A percentile compares a stretch with the other conserved stretches of the same genome.
phyloP scores from a whole-genome alignment of 2,329 filamentous ascomycete species.

The Aureobasidium sp. region DNA sequence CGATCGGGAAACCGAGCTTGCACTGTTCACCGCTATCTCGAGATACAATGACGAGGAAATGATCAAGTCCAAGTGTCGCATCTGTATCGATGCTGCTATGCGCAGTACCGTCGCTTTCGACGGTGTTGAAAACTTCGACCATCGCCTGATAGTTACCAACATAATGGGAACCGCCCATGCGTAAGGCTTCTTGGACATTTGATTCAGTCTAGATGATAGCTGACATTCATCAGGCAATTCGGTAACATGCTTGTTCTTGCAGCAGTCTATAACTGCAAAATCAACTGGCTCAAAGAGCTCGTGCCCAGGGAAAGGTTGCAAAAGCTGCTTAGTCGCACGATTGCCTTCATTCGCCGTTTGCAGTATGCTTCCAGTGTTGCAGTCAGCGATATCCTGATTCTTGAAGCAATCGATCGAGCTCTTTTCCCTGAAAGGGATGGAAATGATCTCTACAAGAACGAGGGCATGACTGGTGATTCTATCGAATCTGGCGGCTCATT shows the following conservation, averaged over 20 bases:
- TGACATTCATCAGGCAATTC: constrained; percentile 64
- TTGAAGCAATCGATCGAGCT: constrained; percentile 2
- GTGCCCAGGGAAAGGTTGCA: constrained; percentile 52
- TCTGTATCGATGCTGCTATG: constrained; percentile 67
- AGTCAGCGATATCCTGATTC: constrained; percentile 1
- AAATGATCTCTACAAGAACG: neutral
- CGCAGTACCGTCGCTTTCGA: constrained; percentile 81
- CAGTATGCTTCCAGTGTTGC: constrained; percentile 1
- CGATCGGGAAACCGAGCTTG: constrained; percentile 27
- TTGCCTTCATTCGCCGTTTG: constrained; percentile 55
- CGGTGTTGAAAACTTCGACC: constrained; percentile 50
- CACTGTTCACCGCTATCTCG: constrained; percentile 30
- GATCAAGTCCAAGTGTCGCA: constrained; percentile 28
- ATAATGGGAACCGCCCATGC: constrained; percentile 93
- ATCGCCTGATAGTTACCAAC: constrained; percentile 78
- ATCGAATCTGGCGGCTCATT: constrained; percentile 43
- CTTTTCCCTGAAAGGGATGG: neutral
- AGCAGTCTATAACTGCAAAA: constrained; percentile 63
- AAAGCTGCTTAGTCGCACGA: constrained; percentile 63
- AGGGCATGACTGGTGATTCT: constrained; percentile 1
- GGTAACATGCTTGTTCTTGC: constrained; percentile 89
- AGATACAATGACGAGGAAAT: constrained; percentile 22
- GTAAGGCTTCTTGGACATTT: constrained; percentile 51
- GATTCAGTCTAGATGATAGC: neutral
- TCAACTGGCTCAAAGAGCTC: constrained; percentile 47